A percentile compares a stretch with the other conserved stretches of the same genome.
These are phyloP conservation scores for Maudiozyma bulderi DNA, from an alignment of 805 yeast species.

Conservation along the genomic window DNA sequence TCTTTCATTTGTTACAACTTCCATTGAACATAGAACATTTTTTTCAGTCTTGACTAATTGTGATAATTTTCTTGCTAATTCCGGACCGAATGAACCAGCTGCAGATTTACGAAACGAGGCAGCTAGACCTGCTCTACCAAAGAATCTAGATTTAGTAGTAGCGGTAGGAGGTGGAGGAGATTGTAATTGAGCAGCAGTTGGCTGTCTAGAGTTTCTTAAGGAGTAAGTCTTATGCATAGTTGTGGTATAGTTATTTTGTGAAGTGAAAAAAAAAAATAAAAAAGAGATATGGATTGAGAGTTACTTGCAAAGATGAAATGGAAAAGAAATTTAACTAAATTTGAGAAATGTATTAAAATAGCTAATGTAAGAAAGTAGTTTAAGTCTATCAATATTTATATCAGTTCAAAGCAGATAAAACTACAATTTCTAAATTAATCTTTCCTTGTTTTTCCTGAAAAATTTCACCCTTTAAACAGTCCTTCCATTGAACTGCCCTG, in stretches of 20 bases:
- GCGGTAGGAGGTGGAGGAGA: slow-evolving; percentile 78
- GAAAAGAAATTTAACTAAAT: too few species aligned
- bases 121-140: slow-evolving; percentile 65
- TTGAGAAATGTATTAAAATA: too few species aligned
- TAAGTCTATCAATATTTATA: too few species aligned
- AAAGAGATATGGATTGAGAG: neutral
- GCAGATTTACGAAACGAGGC: slow-evolving; percentile 67
- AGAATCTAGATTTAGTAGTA: slow-evolving; percentile 61
- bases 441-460: too few species aligned
- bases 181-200: slow-evolving; percentile 72
- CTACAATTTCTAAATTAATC: too few species aligned
- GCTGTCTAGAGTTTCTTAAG: slow-evolving; percentile 67
- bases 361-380: too few species aligned
- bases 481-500: too few species aligned
- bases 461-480: too few species aligned
- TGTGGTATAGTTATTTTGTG: too few species aligned
- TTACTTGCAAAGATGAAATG: neutral
- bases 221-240: slow-evolving; percentile 79
- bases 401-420: too few species aligned
- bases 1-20: slow-evolving; percentile 87
- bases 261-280: neutral
- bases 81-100: slow-evolving; percentile 92
- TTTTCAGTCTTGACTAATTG: slow-evolving; percentile 93
- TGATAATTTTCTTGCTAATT: slow-evolving; percentile 82
- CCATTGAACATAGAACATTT: slow-evolving; percentile 88